A percentile compares a stretch with the other conserved stretches of the same genome.
Conservation (phyloP, 208 protist genomes). For the Strigomonas culicis region DNA sequence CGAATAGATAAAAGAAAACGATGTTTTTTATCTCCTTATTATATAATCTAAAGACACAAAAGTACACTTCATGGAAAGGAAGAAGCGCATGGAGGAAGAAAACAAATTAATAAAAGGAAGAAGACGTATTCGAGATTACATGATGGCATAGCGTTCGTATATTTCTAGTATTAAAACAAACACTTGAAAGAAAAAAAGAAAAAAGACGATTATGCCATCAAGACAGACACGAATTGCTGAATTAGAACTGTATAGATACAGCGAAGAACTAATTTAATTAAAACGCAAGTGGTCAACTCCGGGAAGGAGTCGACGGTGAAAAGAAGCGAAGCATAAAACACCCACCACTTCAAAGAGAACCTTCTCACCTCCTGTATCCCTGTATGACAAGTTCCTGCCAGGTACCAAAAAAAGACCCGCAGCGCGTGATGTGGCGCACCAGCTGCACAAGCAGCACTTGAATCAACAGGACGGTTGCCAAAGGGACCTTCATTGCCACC, state of each 20-base stretch:
- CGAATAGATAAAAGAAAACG: too few species aligned
- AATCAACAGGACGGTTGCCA: neutral
- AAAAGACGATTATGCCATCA: slow-evolving; percentile 1
- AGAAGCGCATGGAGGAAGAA: too few species aligned
- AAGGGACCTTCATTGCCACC: slow-evolving; percentile 1
- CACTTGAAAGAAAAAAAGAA: slow-evolving; percentile 10
- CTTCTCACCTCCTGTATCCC: neutral
- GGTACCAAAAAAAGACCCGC: neutral
- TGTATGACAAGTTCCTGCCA: neutral
- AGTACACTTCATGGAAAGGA: too few species aligned
- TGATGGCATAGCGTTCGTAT: neutral
- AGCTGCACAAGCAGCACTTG: slow-evolving; percentile 9
- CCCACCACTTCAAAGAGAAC: neutral
- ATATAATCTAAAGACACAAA: too few species aligned
- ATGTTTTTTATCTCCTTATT: too few species aligned
- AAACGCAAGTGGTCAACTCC: neutral
- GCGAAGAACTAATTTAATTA: neutral
- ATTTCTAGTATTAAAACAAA: neutral
- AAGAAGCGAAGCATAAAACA: too few species aligned
- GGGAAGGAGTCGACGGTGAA: slow-evolving; percentile 12
- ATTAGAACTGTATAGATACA: neutral
- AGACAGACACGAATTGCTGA: neutral
- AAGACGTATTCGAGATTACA: neutral
- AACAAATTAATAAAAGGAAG: too few species aligned
- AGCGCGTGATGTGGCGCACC: neutral